Percentiles rank a stretch among this genome's conserved stretches.
Conservation (phyloP, 345 rosid genomes). For the Psidium guajava region DNA sequence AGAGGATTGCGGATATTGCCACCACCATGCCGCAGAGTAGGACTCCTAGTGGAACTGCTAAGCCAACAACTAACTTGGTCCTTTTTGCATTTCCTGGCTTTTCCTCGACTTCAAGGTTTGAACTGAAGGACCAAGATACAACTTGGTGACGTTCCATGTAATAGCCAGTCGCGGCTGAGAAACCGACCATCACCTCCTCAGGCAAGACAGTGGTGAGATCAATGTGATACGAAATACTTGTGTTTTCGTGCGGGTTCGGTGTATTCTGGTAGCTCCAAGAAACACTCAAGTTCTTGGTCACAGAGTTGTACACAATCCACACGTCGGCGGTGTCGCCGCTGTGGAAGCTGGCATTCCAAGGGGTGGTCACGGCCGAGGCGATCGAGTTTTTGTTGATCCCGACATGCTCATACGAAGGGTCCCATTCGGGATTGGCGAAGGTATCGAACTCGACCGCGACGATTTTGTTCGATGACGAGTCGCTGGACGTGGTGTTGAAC, state of each 20-base stretch:
- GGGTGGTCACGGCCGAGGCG: constrained; percentile 12
- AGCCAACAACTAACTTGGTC: neutral
- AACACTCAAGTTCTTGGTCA: constrained; percentile 19
- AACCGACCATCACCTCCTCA: constrained; percentile 14
- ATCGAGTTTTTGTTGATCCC: constrained; percentile 36
- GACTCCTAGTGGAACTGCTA: constrained; percentile 5
- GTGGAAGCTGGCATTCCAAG: constrained; percentile 34
- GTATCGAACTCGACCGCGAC: constrained; percentile 27
- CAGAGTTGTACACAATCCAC: constrained; percentile 17
- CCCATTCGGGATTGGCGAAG: constrained; percentile 11
- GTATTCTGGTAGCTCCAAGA: constrained; percentile 19
- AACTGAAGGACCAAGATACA: constrained; percentile 13
- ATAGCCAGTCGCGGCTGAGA: constrained; percentile 18
- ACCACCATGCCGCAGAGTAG: neutral
- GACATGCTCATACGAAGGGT: constrained; percentile 23
- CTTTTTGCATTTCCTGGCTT: neutral
- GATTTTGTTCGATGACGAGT: constrained; percentile 1
- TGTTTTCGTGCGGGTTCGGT: neutral
- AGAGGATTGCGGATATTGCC: neutral
- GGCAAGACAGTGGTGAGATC: constrained; percentile 5
- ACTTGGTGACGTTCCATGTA: neutral
- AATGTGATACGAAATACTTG: neutral
- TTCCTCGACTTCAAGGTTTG: neutral
- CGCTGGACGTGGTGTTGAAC: neutral
- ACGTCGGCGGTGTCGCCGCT: constrained; percentile 20